Base-by-base conservation (phyloP, 1,284 basidiomycete genomes). In the Sporisorium reilianum region DNA sequence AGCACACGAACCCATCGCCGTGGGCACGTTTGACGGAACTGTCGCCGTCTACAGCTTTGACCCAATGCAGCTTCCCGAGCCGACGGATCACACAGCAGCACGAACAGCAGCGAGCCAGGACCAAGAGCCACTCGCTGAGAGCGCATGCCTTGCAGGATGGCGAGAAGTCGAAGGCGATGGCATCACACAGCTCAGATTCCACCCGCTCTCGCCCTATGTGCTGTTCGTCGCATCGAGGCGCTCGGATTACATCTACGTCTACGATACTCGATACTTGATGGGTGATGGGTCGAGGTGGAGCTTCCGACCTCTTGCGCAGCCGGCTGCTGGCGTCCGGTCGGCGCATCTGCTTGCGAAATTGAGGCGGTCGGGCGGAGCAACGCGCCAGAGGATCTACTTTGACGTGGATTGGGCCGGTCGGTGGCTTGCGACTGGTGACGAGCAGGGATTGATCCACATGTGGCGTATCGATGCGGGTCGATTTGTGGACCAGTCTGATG, bases 401-500 rank as follows among this genome's bases (percentile, higher is more conserved):
- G 68, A 80, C 52, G 41, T 81, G 1, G 78, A 81, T 44, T 78
- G 69, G 64, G 69, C 73, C 8, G 78, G 80, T 5, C 40, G 77
- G 10, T 64, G 72, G 71, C 66, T 81, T 9, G 66, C 63, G 9
- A 52, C 78, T 0, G 80, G 80, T 11, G 71, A 77, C 42, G 49
- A 65, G 14, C 2, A 61, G 0, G 80, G 80, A 12, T 42, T 14
- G 26, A 46, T 80, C 18, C 44, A 55, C 11, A n/a, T 79, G 2
- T 81, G 80, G 80, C 55, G 59, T 18, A 64, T 74, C 32, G 67
- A 75, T 48, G 41, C 22, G 1, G 61, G 59, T n/a, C 60, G 66
- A 0, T 68, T 69, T 34, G 28, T 41, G 18, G 65, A 74, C 41
- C 54, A 65, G 12, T 26, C 10, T 20, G 46, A 55, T 20, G 25